Evolutionary conservation across 805 yeast species (phyloP).

Genomic region (Helenozyma baotianmanensis): DNA sequence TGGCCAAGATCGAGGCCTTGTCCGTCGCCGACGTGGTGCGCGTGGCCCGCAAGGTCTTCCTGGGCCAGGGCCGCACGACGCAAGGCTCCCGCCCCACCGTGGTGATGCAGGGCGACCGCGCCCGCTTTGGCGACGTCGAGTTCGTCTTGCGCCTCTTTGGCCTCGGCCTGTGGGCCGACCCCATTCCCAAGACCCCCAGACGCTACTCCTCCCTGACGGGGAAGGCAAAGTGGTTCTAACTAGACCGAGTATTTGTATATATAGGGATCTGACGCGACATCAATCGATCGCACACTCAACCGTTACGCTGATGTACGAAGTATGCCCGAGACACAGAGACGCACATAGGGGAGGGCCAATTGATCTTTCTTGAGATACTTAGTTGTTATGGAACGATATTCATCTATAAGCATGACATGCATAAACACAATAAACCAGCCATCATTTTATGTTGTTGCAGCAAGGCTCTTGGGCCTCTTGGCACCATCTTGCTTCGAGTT

Average conservation of each 20-base stretch:
- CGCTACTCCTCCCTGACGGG: conserved; percentile 5
- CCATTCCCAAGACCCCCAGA: conserved; percentile 7
- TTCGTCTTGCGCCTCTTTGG: conserved; percentile 66
- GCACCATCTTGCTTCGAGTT: conserved; percentile 10
- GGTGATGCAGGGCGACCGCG: conserved; percentile 85
- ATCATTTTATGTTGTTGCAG: neutral
- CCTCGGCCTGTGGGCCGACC: conserved; percentile 43
- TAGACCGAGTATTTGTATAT: too few relatives aligned
- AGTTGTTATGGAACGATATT: too few relatives aligned
- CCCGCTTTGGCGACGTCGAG: conserved; percentile 78
- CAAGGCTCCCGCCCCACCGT: conserved; percentile 68
- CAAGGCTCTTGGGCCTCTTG: conserved; percentile 21
- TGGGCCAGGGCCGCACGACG: conserved; percentile 51
- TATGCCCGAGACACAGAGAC: too few relatives aligned
- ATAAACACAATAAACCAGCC: too few relatives aligned
- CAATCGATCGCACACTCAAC: too few relatives aligned
- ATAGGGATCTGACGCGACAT: too few relatives aligned
- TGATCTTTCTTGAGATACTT: too few relatives aligned
- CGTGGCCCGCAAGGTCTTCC: conserved; percentile 71
- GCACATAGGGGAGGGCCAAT: too few relatives aligned
- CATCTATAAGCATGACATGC: too few relatives aligned
- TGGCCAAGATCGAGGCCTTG: conserved; percentile 64
- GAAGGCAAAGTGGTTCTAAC: too few relatives aligned
- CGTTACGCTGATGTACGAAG: too few relatives aligned
- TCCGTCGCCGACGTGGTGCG: conserved; percentile 62